phyloP scores from a whole-genome alignment of 495 filamentous ascomycete genomes.

The Xylaria venustula region DNA sequence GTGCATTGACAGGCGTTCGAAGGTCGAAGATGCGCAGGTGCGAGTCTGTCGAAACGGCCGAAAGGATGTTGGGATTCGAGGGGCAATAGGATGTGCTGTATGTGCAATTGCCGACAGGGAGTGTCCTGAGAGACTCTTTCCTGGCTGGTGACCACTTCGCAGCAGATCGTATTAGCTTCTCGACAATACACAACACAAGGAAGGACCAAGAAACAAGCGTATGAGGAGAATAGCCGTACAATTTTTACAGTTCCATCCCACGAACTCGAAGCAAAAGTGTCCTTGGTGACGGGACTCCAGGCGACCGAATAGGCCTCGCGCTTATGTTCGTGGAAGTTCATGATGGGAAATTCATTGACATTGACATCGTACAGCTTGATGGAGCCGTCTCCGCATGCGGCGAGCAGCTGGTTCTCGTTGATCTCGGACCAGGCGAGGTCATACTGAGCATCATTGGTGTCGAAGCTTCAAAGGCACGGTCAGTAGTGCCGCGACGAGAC shows the following conservation, averaged over 20 bases:
- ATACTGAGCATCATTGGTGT: conserved; percentile 95
- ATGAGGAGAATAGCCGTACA: conserved; percentile 36
- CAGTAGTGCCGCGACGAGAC: not conserved
- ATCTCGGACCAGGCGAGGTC: conserved; percentile 91
- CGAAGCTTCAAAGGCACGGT: conserved; percentile 58
- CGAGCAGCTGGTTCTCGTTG: conserved; percentile 88
- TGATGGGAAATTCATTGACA: conserved; percentile 75
- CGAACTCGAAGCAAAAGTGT: conserved; percentile 79
- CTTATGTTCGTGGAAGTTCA: conserved; percentile 86
- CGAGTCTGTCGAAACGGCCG: conserved; percentile 79
- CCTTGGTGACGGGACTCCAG: conserved; percentile 92
- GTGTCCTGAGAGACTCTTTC: conserved; percentile 68
- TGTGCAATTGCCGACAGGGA: conserved; percentile 87
- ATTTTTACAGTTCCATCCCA: conserved; percentile 96
- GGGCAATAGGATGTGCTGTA: conserved; percentile 84
- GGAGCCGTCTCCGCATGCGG: conserved; percentile 85
- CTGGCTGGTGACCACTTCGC: conserved; percentile 72
- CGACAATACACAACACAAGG: not conserved
- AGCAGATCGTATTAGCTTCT: conserved; percentile 9
- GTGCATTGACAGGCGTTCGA: conserved; percentile 72
- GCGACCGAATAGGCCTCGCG: conserved; percentile 86
- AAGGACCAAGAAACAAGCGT: not conserved
- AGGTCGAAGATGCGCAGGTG: conserved; percentile 88
- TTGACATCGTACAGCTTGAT: conserved; percentile 90
- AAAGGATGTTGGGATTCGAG: conserved; percentile 73